Base-by-base conservation (phyloP, 31 red algal genomes). In the Pterothamnion heteromorphum region DNA sequence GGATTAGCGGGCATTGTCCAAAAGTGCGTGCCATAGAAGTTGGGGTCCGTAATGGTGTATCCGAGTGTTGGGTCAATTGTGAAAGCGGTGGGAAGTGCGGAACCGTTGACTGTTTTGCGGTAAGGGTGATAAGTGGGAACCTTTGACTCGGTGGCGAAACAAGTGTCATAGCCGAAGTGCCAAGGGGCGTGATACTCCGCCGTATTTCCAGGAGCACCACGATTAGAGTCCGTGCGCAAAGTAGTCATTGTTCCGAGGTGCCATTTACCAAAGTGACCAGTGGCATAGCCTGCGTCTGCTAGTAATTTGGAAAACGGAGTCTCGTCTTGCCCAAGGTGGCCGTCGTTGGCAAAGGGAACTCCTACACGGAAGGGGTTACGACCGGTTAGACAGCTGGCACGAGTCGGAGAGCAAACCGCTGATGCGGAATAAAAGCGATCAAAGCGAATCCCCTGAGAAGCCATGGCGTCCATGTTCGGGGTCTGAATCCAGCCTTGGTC, bases 231-330 rank as follows among this genome's bases (percentile, higher is more conserved):
- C 9, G 51, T n/a, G 51, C 51, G 51, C 51, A 64, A 64, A n/a
- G 51, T 64, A 9, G 51, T 64, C 51, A 64, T 64, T 9, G 51
- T 64, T 64, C 80, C 80, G 14, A 83, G 23, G 80, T 83, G 80
- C 80, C 80, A 83, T 83, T 83, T 83, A 14, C 80, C 80, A 32
- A 83, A 28, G 80, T 28, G 22, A 32, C 80, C 80, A 5, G 80
- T 83, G 14, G 18, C 22, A 32, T 83, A 83, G 23, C 80, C 80
- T 83, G 80, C 80, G 80, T 9, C 28, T 24, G 21, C 9, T 9
- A 83, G 21, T 22, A 83, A 32, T 22, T 83, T 32, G 80, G 80
- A 28, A 26, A 83, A 26, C 14, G 80, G 21, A 5, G 21, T 32
- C 28, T 83, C 28, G 80, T 83, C 80, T 14, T 28, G 14, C 20